Evolutionary conservation across 768 basidiomycete species (phyloP).

Genomic region (Epithele typhae): DNA sequence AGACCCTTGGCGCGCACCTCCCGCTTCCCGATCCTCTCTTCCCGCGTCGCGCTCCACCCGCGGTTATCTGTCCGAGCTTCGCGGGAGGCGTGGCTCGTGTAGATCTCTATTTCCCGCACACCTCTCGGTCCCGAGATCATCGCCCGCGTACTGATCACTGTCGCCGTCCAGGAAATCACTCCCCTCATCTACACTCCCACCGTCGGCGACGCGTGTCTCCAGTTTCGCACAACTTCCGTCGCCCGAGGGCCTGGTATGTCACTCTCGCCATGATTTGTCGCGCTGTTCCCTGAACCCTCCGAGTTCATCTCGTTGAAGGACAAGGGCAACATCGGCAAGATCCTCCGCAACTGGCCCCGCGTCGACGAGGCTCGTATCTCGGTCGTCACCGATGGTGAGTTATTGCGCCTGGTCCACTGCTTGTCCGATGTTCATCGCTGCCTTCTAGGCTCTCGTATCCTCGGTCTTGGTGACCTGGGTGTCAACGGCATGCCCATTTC

Average conservation of each 20-base stretch:
- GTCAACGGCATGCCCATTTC: slow-evolving; percentile 86
- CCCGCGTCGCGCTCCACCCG: too few relatives aligned
- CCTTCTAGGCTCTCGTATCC: slow-evolving; percentile 70
- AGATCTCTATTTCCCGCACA: background rate
- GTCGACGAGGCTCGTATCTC: slow-evolving; percentile 77
- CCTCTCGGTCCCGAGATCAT: background rate
- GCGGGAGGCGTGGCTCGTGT: background rate
- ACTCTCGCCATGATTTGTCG: background rate
- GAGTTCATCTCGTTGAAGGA: slow-evolving; percentile 82
- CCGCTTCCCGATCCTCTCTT: too few relatives aligned
- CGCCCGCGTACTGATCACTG: background rate
- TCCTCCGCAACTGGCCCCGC: slow-evolving; percentile 70
- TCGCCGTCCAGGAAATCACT: slow-evolving; percentile 42
- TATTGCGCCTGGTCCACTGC: background rate
- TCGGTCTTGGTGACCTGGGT: slow-evolving; percentile 83
- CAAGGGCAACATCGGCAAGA: slow-evolving; percentile 69
- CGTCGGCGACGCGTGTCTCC: slow-evolving; percentile 86
- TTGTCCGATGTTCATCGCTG: background rate
- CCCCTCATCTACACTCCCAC: slow-evolving; percentile 92
- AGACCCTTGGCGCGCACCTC: too few relatives aligned
- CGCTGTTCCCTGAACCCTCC: background rate
- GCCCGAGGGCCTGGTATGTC: slow-evolving; percentile 67
- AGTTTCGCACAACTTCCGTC: slow-evolving; percentile 77
- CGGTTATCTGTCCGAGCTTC: too few relatives aligned
- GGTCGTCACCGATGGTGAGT: slow-evolving; percentile 86